Base-by-base conservation (phyloP, 139 green algal species). In the Closterium sp. region DNA sequence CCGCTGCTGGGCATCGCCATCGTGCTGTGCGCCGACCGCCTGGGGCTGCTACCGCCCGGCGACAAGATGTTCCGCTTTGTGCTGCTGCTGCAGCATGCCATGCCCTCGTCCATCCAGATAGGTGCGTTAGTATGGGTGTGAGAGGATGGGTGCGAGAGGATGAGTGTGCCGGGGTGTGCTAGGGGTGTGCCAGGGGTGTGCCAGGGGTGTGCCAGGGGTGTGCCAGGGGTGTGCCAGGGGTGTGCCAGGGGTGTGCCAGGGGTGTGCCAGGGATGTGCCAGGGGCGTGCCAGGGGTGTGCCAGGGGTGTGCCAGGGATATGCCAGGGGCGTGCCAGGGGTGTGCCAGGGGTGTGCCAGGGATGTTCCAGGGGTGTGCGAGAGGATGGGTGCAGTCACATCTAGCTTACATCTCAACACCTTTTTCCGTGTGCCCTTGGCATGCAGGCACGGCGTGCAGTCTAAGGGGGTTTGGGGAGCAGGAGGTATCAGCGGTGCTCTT, bases 381-480 rank as follows among this genome's bases (percentile, higher is more conserved):
- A n/a, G 0, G 10, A 27, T 70, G 24, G 22, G 24, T 79, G 24
- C 86, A n/a, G 30, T 27, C 1, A 32, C 27, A 27, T 89, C 2
- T n/a, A 32, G 45, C 24, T 70, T 5, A 79, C 27, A 79, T 24
- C 31, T n/a, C 4, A 27, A 79, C 27, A 31, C 31, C 2, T 30
- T 42, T 42, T 42, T 42, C 1, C 34, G 34, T 22, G 21, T 85
- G 34, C 24, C 11, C 42, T 3, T 86, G 45, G 6, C 9, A 45
- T 34, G 29, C 91, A 93, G 91, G 91, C 31, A 93, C 91, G 21
- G 87, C 86, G 21, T 91, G 85, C 31, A 93, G 85, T 1, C 85
- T 93, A 19, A 87, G 88, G 27, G 85, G 85, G 85, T 93, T 91
- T 31, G 91, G 91, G n/a, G 91, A 93, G 85, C 92, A 91, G 85